phyloP scores from a whole-genome alignment of 345 rosid genomes.

The Diplotaxis tenuifolia region DNA sequence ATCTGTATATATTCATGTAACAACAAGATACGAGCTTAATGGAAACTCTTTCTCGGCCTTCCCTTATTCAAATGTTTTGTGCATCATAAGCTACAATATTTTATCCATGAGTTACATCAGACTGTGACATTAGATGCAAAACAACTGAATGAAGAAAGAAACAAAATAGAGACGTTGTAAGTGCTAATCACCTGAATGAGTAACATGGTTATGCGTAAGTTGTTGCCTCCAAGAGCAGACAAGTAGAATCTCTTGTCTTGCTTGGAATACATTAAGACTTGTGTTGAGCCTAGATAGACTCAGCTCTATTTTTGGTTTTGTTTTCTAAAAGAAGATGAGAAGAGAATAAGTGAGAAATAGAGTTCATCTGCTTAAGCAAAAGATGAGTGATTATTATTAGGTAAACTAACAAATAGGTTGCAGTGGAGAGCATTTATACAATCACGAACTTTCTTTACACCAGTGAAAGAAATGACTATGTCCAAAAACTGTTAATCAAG shows the following conservation, averaged over 20 bases:
- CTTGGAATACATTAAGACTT: not conserved
- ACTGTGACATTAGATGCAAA: no score
- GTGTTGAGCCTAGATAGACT: not conserved
- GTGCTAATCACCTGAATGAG: no score
- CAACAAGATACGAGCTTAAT: conserved; percentile 16
- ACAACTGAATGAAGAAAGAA: no score
- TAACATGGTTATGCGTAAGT: no score
- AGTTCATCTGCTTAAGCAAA: conserved; percentile 11
- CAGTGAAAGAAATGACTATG: not conserved
- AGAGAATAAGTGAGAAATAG: not conserved
- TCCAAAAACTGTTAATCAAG: not conserved
- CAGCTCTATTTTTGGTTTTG: not conserved
- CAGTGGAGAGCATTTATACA: no score
- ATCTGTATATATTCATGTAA: not conserved
- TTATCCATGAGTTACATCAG: no score
- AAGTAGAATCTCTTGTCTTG: not conserved
- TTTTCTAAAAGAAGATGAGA: not conserved
- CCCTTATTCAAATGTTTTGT: conserved; percentile 4
- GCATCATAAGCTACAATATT: not conserved
- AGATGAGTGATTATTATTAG: not conserved
- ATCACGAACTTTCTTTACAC: conserved; percentile 4
- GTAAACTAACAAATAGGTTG: not conserved
- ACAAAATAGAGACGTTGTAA: no score
- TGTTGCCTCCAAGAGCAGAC: no score
- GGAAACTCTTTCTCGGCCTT: conserved; percentile 20